phyloP scores from a whole-genome alignment of 2,329 filamentous ascomycete genomes.

The Fusarium temperatum region DNA sequence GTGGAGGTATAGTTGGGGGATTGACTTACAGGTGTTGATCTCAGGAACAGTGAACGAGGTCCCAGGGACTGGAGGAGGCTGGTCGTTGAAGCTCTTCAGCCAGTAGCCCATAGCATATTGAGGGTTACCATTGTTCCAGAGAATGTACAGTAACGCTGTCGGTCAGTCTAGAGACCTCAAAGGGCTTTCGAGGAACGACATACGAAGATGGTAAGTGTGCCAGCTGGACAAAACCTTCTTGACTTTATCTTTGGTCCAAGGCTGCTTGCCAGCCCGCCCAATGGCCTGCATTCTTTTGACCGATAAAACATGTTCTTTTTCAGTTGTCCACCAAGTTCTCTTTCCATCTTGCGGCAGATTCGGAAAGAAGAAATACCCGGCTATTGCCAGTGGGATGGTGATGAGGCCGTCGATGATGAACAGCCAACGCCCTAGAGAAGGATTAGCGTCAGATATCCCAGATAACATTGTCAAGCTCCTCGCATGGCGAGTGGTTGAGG shows the following conservation, averaged over 20 bases:
- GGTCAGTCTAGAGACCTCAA: neutral
- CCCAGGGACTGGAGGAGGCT: neutral
- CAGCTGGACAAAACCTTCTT: slow-evolving; percentile 21
- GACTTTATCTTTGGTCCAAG: slow-evolving; percentile 22
- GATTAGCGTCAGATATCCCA: neutral
- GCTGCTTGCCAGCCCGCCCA: slow-evolving; percentile 25
- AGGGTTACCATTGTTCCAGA: neutral
- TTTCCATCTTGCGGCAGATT: slow-evolving; percentile 37
- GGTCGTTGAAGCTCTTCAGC: neutral
- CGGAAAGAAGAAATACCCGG: slow-evolving; percentile 43
- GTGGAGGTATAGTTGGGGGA: neutral
- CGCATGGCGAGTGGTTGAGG: neutral
- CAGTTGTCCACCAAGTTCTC: slow-evolving; percentile 40
- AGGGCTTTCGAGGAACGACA: accelerated
- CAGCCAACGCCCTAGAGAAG: slow-evolving; percentile 40
- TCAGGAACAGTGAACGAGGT: neutral
- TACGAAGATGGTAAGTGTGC: slow-evolving; percentile 28
- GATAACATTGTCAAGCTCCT: too few relatives aligned
- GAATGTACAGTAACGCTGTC: neutral
- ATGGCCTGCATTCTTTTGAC: slow-evolving; percentile 9
- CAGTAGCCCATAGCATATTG: slow-evolving; percentile 1
- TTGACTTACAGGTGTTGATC: neutral
- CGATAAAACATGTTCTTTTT: slow-evolving; percentile 35
- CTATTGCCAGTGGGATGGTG: slow-evolving; percentile 13
- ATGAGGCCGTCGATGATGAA: slow-evolving; percentile 50